Conservation (phyloP, 306 rosid genomes). For the Rosa multiflora region DNA sequence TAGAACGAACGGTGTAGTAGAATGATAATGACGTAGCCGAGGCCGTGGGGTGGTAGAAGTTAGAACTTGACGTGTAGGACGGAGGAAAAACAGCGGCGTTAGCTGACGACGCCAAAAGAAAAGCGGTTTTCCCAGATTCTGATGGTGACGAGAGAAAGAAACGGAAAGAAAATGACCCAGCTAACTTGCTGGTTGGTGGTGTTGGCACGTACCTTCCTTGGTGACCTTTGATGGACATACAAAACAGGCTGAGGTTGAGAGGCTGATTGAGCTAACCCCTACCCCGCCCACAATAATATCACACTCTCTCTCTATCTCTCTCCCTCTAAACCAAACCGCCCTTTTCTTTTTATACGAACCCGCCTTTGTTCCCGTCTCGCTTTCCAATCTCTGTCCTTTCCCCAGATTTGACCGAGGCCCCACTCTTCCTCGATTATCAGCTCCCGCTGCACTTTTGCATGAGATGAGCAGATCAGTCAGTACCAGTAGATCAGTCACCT, state of each 20-base stretch:
- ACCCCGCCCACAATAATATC: neutral
- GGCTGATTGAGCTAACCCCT: neutral
- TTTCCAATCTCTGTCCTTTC: neutral
- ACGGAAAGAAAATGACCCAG: neutral
- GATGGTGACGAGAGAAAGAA: neutral
- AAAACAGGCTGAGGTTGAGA: neutral
- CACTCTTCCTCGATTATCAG: neutral
- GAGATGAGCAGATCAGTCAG: neutral
- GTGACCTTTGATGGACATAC: neutral
- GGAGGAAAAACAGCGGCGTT: neutral
- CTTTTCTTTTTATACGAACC: neutral
- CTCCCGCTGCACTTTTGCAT: neutral
- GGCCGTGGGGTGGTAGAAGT: neutral
- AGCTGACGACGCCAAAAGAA: neutral
- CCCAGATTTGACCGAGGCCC: slow-evolving; percentile 7
- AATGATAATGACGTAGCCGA: neutral
- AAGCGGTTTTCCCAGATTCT: neutral
- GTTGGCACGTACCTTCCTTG: neutral
- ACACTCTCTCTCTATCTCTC: neutral
- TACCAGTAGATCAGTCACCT: neutral
- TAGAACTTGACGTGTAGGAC: neutral
- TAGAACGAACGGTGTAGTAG: neutral
- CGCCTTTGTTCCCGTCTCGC: neutral
- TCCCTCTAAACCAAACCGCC: neutral
- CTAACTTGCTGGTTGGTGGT: neutral